Evolutionary conservation across 345 rosid species (phyloP), one percentile per base, ranked within the genome.

Genomic region (Hevea brasiliensis): DNA sequence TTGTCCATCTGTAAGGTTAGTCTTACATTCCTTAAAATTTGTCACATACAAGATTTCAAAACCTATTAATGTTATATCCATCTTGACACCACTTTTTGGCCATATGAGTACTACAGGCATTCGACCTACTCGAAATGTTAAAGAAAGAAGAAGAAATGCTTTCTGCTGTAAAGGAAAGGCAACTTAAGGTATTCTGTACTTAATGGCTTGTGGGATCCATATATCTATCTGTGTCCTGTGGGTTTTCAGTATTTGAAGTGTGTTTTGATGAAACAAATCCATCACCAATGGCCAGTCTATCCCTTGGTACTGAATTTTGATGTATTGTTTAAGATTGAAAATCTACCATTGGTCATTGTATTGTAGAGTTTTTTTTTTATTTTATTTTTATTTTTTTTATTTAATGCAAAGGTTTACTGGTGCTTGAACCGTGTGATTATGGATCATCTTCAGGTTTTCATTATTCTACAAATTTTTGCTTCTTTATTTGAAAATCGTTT

Each of bases 91-190:
- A 41, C 81, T 48, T 20, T 57, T 48, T 71, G 77, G 65, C 54
- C 68, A 24, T 23, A 65, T 74, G 17, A 67, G 40, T 2, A n/a
- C 63, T 83, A 47, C 84, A 96, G 99, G 93, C 95, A 26, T 68
- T 84, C 75, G 98, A 93, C 85, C 84, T 91, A 75, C 77, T 93
- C 42, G 98, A 96, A 83, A 88, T 93, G 91, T 82, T 96, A 51
- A 90, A 87, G 81, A 89, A 77, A 72, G 99, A 96, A 81, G 97
- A 89, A 72, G 98, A 88, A 72, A 88, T 96, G 97, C 96, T 96
- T 77, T 79, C 88, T 68, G 93, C 90, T 56, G 83, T 93, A 6
- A 89, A 87, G 84, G 97, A 96, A 76, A 82, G 75, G 70, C 86
- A 89, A 67, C 66, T 82, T 53, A 91, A 89, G 97, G 97, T 91